These are phyloP conservation scores for Ulmus americana DNA, from an alignment of 331 rosid species.

Conservation along the genomic window DNA sequence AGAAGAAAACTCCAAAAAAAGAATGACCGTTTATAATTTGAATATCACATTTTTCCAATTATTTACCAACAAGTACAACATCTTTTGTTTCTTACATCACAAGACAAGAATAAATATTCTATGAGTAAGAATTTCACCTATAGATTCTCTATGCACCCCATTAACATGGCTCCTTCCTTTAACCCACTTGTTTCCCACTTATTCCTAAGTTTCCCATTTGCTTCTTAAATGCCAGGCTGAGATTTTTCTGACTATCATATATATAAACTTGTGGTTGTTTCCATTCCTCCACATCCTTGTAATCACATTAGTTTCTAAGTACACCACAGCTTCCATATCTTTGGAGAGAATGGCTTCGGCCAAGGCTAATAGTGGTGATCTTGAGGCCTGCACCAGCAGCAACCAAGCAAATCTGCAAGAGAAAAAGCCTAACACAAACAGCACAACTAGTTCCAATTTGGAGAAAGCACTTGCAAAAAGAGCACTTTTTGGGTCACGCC, in stretches of 20 bases:
- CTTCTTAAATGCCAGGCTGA: constrained; percentile 10
- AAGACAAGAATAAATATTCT: constrained; percentile 44
- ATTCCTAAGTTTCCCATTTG: constrained; percentile 31
- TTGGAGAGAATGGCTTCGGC: constrained; percentile 43
- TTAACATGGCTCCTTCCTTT: constrained; percentile 28
- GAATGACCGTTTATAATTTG: too few species aligned
- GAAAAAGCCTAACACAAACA: constrained; percentile 25
- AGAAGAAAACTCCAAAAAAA: too few species aligned
- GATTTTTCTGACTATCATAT: constrained; percentile 15
- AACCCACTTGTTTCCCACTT: constrained; percentile 36
- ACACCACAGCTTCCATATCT: neutral
- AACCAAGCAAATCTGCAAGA: constrained; percentile 31
- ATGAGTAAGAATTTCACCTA: constrained; percentile 31
- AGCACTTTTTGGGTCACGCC: constrained; percentile 48
- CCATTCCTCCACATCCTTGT: constrained; percentile 6
- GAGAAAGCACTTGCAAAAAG: constrained; percentile 52
- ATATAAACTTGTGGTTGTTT: neutral
- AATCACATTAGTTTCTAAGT: neutral
- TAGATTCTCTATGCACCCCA: constrained; percentile 44
- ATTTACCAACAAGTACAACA: neutral
- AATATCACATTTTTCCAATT: too few species aligned
- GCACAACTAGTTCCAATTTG: constrained; percentile 24
- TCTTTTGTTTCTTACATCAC: constrained; percentile 27
- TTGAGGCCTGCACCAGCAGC: constrained; percentile 28
- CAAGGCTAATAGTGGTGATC: constrained; percentile 28